Evolutionary conservation across 2,329 filamentous ascomycete species (phyloP).

Genomic region (Calonectria pseudoturangicola): DNA sequence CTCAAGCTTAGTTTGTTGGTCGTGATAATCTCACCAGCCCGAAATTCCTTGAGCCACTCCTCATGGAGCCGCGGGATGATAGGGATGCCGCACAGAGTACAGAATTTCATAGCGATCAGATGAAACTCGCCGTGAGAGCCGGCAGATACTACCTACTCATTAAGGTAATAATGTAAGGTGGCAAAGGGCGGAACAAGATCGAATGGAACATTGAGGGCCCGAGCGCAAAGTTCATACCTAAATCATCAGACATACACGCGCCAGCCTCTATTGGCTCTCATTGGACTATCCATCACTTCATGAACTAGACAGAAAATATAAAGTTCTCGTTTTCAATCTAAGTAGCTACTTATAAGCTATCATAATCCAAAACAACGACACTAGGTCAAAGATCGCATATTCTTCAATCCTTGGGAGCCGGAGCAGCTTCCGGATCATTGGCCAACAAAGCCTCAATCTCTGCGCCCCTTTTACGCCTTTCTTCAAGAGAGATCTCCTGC

Average conservation of each 20-base stretch:
- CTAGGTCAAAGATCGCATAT: not conserved
- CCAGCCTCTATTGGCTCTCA: too few species aligned
- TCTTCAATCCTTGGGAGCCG: not conserved
- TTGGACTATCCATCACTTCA: too few species aligned
- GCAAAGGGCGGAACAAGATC: not conserved
- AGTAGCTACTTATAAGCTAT: not conserved
- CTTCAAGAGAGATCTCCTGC: slow-evolving; percentile 8
- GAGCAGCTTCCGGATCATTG: slow-evolving; percentile 3
- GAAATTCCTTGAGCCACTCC: slow-evolving; percentile 6
- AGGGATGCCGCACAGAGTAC: not conserved
- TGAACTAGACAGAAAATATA: not conserved
- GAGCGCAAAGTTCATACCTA: too few species aligned
- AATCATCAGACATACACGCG: too few species aligned
- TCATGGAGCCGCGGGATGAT: not conserved
- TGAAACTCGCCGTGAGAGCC: too few species aligned
- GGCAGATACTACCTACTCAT: not conserved
- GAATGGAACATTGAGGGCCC: too few species aligned
- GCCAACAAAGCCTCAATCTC: slow-evolving; percentile 19
- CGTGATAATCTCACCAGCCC: slow-evolving; percentile 35
- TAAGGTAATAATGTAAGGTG: not conserved
- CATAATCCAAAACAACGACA: not conserved
- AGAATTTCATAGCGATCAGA: not conserved
- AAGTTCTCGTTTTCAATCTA: not conserved
- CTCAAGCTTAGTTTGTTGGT: not conserved
- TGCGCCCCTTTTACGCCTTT: slow-evolving; percentile 1